Conservation (phyloP, 192 early-diverging fungal genomes). For the Coemansia asiatica region DNA sequence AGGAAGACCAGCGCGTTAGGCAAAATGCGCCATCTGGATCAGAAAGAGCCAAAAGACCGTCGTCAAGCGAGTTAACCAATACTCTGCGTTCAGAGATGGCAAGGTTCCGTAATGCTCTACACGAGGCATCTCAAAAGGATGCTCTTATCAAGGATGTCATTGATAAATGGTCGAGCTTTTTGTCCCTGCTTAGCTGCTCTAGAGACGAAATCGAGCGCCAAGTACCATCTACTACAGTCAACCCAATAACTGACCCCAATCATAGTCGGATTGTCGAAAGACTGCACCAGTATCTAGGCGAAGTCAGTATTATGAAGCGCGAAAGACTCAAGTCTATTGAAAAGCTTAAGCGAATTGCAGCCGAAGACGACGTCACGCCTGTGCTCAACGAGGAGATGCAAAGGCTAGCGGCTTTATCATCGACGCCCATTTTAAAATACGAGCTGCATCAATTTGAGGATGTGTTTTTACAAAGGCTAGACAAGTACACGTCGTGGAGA, state of each 20-base stretch:
- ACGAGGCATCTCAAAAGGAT: constrained; percentile 72
- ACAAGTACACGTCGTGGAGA: constrained; percentile 70
- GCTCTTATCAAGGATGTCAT: constrained; percentile 60
- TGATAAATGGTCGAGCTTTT: constrained; percentile 39
- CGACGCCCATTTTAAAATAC: constrained; percentile 63
- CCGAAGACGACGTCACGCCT: constrained; percentile 79
- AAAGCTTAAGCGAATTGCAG: constrained; percentile 65
- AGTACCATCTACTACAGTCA: constrained; percentile 63
- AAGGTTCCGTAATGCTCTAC: constrained; percentile 64
- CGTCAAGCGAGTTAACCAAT: constrained; percentile 39
- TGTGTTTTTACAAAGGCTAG: constrained; percentile 67
- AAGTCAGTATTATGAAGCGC: constrained; percentile 60
- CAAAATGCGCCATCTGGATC: constrained; percentile 8
- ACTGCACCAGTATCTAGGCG: constrained; percentile 60
- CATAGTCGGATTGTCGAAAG: constrained; percentile 65
- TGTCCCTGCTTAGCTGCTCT: constrained; percentile 34
- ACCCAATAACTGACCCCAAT: constrained; percentile 58
- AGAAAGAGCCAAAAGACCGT: constrained; percentile 12
- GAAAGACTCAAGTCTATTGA: constrained; percentile 63
- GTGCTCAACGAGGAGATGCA: constrained; percentile 66
- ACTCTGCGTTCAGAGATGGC: constrained; percentile 35
- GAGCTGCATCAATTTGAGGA: constrained; percentile 78
- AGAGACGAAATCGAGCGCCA: constrained; percentile 57
- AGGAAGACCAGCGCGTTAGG: constrained; percentile 32
- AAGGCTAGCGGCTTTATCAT: constrained; percentile 59